Conservation (phyloP, 192 early-diverging fungal species). For the Thamnidium elegans region DNA sequence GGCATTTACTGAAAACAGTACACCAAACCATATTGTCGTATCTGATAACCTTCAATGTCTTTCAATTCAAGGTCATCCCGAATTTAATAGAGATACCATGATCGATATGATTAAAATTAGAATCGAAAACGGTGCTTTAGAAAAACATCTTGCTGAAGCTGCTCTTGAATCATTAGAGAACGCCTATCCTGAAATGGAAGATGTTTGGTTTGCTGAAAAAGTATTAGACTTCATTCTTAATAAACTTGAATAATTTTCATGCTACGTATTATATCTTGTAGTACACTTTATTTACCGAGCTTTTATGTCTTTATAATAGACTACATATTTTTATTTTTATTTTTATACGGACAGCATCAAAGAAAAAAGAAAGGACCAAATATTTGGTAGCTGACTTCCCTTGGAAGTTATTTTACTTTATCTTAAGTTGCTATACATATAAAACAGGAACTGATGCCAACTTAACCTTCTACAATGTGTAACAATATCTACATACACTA, state of each 20-base stretch:
- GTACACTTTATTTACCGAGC: no score
- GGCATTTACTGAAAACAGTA: conserved; percentile 49
- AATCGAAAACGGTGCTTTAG: conserved; percentile 29
- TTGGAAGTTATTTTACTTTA: no score
- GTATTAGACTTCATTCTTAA: conserved; percentile 24
- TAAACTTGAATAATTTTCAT: neutral
- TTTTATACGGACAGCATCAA: no score
- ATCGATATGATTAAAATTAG: conserved; percentile 38
- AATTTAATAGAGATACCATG: conserved; percentile 51
- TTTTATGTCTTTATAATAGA: no score
- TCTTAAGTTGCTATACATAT: no score
- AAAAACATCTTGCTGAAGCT: conserved; percentile 31
- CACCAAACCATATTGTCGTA: conserved; percentile 56
- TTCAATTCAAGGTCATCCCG: conserved; percentile 71
- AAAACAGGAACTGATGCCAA: no score
- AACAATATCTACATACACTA: no score
- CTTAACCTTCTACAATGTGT: no score
- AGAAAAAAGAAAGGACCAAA: no score
- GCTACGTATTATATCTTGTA: no score
- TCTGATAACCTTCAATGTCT: conserved; percentile 52
- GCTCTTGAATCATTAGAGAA: conserved; percentile 28
- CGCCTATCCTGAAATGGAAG: conserved; percentile 17
- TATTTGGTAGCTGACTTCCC: no score
- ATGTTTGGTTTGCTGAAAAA: conserved; percentile 30
- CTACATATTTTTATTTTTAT: no score